A percentile compares a stretch with the other conserved stretches of the same genome.
These are phyloP conservation scores for Exophiala aquamarina DNA, from an alignment of 2,329 filamentous ascomycete genomes.

Conservation along the genomic window DNA sequence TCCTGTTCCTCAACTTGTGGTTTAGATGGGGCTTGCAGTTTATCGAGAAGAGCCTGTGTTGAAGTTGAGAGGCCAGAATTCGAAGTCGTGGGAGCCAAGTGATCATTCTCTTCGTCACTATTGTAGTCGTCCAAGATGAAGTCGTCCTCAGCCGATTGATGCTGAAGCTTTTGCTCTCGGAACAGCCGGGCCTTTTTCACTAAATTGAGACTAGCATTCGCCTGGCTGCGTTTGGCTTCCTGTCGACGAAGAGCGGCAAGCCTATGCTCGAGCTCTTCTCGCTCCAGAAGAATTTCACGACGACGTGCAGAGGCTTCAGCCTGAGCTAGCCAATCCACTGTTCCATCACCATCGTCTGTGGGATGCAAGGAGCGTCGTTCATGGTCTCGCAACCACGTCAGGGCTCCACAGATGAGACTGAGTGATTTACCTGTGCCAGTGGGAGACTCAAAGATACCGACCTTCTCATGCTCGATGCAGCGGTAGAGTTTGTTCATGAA, in stretches of 20 bases:
- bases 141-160: conserved; percentile 57
- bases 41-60: conserved; percentile 71
- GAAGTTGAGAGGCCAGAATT: conserved; percentile 65
- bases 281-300: conserved; percentile 64
- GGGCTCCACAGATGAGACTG: conserved; percentile 81
- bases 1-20: conserved; percentile 49
- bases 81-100: conserved; percentile 26
- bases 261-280: conserved; percentile 69
- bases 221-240: conserved; percentile 14
- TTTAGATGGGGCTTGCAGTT: conserved; percentile 52
- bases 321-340: conserved; percentile 82
- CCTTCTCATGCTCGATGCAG: conserved; percentile 74
- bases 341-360: conserved; percentile 54
- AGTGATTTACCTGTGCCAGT: conserved; percentile 91
- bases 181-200: conserved; percentile 16
- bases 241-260: conserved; percentile 29
- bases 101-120: conserved; percentile 55
- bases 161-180: background rate
- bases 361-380: conserved; percentile 52
- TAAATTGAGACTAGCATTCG: conserved; percentile 4
- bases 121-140: conserved; percentile 77
- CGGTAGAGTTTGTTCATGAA: conserved; percentile 85
- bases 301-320: conserved; percentile 70
- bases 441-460: conserved; percentile 91
- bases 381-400: conserved; percentile 88